A percentile compares a stretch with the other conserved stretches of the same genome.
phyloP scores from a whole-genome alignment of 1,284 basidiomycete species.

The Coniophora puteana region DNA sequence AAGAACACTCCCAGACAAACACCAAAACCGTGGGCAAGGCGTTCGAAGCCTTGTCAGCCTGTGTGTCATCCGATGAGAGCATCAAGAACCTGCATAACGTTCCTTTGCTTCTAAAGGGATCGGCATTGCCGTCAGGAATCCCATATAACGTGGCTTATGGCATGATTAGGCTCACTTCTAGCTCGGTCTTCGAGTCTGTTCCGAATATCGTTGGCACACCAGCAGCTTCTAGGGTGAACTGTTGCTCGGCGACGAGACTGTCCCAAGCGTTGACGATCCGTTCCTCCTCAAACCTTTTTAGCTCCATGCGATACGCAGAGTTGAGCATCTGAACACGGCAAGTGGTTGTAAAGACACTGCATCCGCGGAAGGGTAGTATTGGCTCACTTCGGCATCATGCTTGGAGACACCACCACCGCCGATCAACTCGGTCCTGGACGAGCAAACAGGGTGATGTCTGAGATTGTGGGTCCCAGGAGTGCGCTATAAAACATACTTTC shows the following conservation, averaged over 20 bases:
- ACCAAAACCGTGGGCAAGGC: too few species aligned
- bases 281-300: slow-evolving; percentile 61
- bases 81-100: slow-evolving; percentile 34
- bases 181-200: slow-evolving; percentile 41
- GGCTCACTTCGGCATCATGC: slow-evolving; percentile 63
- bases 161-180: slow-evolving; percentile 44
- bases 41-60: slow-evolving; percentile 8
- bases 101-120: slow-evolving; percentile 39
- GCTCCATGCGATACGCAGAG: slow-evolving; percentile 56
- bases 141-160: background rate
- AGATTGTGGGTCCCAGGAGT: slow-evolving; percentile 6
- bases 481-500: slow-evolving; percentile 45
- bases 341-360: slow-evolving; percentile 1
- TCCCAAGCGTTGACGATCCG: slow-evolving; percentile 71
- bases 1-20: too few species aligned
- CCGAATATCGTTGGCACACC: slow-evolving; percentile 69
- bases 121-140: slow-evolving; percentile 2
- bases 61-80: background rate
- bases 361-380: slow-evolving; percentile 4
- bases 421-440: slow-evolving; percentile 48
- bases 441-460: slow-evolving; percentile 1
- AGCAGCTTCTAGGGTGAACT: slow-evolving; percentile 52
- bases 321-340: slow-evolving; percentile 49
- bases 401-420: slow-evolving; percentile 60
- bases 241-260: slow-evolving; percentile 64